Base-by-base conservation (phyloP, 1,284 basidiomycete genomes). In the Microbotryum scabiosae region DNA sequence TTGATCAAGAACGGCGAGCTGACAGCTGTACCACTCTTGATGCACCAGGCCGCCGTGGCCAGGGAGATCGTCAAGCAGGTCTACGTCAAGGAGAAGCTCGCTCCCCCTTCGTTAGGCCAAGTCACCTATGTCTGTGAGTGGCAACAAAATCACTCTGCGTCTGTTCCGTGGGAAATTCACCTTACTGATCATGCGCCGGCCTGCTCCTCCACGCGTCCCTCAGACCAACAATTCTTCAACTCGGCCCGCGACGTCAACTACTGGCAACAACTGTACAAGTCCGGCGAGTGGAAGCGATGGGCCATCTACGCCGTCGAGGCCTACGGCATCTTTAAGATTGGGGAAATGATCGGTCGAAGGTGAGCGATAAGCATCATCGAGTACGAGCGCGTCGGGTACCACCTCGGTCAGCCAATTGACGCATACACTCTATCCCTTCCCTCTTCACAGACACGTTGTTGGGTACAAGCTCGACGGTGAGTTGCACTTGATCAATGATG, bases 281-380 rank as follows among this genome's bases (percentile, higher is more conserved):
- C 80, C 59, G 92, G 92, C 46, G 85, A 90, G 70, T 86, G 87
- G 81, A 83, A 83, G 47, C 83, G 82, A 69, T 78, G 73, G 56
- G 87, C 83, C 46, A 77, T 97, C 58, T 94, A 93, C 74, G 92
- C 85, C 57, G 76, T 90, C 36, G 93, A 97, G 77, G 88, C 87
- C 48, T 89, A 90, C 73, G 85, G 85, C 43, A 86, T 92, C 71
- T 92, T 87, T 79, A 88, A 88, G 83, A 83, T 96, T 78, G 91
- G 91, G 60, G 90, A 96, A 77, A 93, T 94, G 68, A 73, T 93
- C 69, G 90, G 90, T 51, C 82, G 88, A 69, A 83, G 88, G 76
- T 84, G 84, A 44, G 30, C 30, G 30, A 30, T 30, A 9, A 30
- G 30, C 30, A 7, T 8, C 30, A 30, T 9, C 30, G 28, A 30